Evolutionary conservation across 108 stramenopile genomes (phyloP).

Genomic region (Nitzschia inconspicua): DNA sequence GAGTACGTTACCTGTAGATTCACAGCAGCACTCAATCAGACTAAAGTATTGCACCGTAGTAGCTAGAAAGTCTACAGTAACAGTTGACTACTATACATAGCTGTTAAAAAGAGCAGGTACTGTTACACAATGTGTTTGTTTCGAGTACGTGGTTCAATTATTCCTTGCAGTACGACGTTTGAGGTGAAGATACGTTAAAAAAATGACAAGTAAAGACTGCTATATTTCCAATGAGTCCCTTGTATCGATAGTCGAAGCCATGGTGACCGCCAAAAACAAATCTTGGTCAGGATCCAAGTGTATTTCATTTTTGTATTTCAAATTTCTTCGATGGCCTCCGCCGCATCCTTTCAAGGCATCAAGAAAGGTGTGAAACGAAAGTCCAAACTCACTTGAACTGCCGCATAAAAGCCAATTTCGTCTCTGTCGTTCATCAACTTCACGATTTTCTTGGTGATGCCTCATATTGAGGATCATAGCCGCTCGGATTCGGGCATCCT

Average conservation of each 20-base stretch:
- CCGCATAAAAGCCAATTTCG: conserved; percentile 8
- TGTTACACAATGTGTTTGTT: neutral
- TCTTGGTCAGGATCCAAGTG: conserved; percentile 4
- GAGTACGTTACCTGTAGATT: too few relatives aligned
- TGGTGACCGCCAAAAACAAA: conserved; percentile 7
- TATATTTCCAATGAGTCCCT: conserved; percentile 21
- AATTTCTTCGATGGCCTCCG: neutral
- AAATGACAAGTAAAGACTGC: neutral
- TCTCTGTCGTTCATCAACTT: neutral
- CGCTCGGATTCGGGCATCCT: neutral
- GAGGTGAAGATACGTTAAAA: neutral
- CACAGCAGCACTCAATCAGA: too few relatives aligned
- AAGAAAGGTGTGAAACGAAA: conserved; percentile 7
- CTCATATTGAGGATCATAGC: neutral
- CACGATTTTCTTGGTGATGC: neutral
- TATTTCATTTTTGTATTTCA: neutral
- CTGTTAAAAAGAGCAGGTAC: neutral
- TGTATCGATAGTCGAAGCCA: conserved; percentile 28
- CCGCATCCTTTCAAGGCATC: conserved; percentile 1
- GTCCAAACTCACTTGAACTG: conserved; percentile 1
- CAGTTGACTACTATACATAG: neutral
- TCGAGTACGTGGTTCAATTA: neutral
- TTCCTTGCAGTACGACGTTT: neutral
- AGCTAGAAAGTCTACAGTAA: too few relatives aligned
- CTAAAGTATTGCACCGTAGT: too few relatives aligned